These are phyloP conservation scores for Entomortierella beljakovae DNA, from an alignment of 192 early-diverging fungal species.

Conservation along the genomic window DNA sequence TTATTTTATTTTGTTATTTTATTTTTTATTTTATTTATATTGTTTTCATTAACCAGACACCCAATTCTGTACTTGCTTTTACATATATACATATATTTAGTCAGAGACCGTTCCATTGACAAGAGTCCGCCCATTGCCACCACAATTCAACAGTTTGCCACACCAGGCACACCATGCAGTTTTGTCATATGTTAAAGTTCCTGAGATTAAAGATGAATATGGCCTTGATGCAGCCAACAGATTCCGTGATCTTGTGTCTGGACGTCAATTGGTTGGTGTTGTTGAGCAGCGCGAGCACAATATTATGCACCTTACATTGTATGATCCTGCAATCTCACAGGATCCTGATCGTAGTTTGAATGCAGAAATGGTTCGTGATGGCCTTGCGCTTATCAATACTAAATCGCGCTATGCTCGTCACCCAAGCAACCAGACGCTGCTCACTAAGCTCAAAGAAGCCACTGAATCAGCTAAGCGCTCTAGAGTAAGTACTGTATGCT, in stretches of 20 bases:
- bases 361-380: slow-evolving; percentile 71
- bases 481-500: slow-evolving; percentile 59
- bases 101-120: slow-evolving; percentile 79
- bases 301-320: slow-evolving; percentile 73
- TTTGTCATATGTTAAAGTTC: slow-evolving; percentile 83
- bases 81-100: too few relatives aligned
- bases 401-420: slow-evolving; percentile 63
- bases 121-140: slow-evolving; percentile 80
- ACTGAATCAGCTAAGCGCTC: slow-evolving; percentile 75
- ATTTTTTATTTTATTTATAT: too few relatives aligned
- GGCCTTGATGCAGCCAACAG: slow-evolving; percentile 77
- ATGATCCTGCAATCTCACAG: slow-evolving; percentile 69
- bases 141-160: slow-evolving; percentile 73
- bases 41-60: too few relatives aligned
- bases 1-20: too few relatives aligned
- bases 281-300: slow-evolving; percentile 72
- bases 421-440: slow-evolving; percentile 59
- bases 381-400: slow-evolving; percentile 66
- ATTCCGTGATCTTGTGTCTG: slow-evolving; percentile 74
- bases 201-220: slow-evolving; percentile 75
- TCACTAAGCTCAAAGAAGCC: slow-evolving; percentile 73
- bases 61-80: too few relatives aligned
- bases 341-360: slow-evolving; percentile 77
- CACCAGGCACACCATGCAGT: slow-evolving; percentile 86
- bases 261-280: slow-evolving; percentile 77